A percentile compares a stretch with the other conserved stretches of the same genome.
Conservation (phyloP, 2,329 filamentous ascomycete species). For the Pleomassaria siparia region DNA sequence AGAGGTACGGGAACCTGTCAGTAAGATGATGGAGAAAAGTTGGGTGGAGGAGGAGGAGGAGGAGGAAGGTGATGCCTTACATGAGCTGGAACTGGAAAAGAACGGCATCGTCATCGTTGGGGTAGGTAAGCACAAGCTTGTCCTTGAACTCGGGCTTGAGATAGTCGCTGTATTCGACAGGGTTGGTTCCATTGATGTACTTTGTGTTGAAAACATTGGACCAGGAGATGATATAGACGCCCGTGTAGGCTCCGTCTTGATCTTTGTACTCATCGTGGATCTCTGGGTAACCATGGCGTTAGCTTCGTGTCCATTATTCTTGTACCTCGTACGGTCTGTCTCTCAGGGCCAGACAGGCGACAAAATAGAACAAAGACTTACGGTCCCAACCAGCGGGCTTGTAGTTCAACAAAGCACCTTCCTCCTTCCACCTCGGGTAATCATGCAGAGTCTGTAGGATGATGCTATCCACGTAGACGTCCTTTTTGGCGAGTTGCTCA, state of each 20-base stretch:
- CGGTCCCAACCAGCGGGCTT: constrained; percentile 50
- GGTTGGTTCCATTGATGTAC: not conserved
- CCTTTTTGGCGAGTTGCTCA: constrained; percentile 43
- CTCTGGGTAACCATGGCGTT: too few species aligned
- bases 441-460: constrained; percentile 56
- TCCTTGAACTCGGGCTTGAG: constrained; percentile 55
- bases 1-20: not conserved
- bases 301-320: too few species aligned
- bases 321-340: too few species aligned
- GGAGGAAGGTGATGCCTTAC: constrained; percentile 13
- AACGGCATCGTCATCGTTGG: constrained; percentile 61
- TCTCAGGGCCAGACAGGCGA: too few species aligned
- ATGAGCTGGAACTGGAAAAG: constrained; percentile 55
- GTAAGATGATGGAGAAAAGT: too few species aligned
- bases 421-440: constrained; percentile 54
- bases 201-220: not conserved
- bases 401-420: constrained; percentile 54
- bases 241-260: constrained; percentile 47
- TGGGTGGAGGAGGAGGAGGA: not conserved
- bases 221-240: constrained; percentile 41
- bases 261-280: constrained; percentile 49
- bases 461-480: constrained; percentile 47
- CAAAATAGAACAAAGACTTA: not conserved
- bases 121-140: constrained; percentile 58
- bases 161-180: not conserved